A percentile compares a stretch with the other conserved stretches of the same genome.
These are phyloP conservation scores for Wickerhamomyces bisporus DNA, from an alignment of 805 yeast genomes.

Conservation along the genomic window DNA sequence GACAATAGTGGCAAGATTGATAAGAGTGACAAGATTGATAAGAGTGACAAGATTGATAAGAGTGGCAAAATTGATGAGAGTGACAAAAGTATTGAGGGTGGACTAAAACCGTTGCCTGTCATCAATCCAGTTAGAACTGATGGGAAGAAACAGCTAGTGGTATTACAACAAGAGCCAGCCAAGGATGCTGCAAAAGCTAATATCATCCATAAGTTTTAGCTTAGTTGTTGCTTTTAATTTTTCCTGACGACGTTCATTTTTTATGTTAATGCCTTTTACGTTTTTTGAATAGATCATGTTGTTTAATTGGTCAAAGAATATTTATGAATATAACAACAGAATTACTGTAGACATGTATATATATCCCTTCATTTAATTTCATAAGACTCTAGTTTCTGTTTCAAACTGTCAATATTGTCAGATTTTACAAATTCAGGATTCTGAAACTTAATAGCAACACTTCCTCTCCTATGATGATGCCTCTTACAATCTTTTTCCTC, in stretches of 20 bases:
- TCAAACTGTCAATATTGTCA: background rate
- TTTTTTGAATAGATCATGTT: too few relatives aligned
- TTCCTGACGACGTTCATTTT: too few relatives aligned
- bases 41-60: too few relatives aligned
- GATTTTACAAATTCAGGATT: conserved; percentile 7
- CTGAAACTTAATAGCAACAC: conserved; percentile 23
- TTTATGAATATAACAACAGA: too few relatives aligned
- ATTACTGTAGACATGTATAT: too few relatives aligned
- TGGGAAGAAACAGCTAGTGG: background rate
- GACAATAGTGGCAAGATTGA: background rate
- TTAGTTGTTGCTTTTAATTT: too few relatives aligned
- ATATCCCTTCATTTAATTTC: too few relatives aligned
- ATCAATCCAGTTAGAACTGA: background rate
- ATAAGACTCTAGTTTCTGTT: background rate
- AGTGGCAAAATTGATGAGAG: background rate
- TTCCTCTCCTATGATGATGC: conserved; percentile 26
- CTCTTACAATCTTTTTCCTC: conserved; percentile 11
- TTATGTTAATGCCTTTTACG: too few relatives aligned
- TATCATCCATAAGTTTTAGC: too few relatives aligned
- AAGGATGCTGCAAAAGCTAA: background rate
- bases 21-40: background rate
- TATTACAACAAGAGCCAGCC: background rate
- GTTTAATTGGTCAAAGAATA: too few relatives aligned
- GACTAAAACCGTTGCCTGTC: background rate
- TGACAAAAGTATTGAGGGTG: background rate